A percentile compares a stretch with the other conserved stretches of the same genome.
These are phyloP conservation scores for Haematococcus sp. DNA, from an alignment of 139 green algal species.

Conservation along the genomic window DNA sequence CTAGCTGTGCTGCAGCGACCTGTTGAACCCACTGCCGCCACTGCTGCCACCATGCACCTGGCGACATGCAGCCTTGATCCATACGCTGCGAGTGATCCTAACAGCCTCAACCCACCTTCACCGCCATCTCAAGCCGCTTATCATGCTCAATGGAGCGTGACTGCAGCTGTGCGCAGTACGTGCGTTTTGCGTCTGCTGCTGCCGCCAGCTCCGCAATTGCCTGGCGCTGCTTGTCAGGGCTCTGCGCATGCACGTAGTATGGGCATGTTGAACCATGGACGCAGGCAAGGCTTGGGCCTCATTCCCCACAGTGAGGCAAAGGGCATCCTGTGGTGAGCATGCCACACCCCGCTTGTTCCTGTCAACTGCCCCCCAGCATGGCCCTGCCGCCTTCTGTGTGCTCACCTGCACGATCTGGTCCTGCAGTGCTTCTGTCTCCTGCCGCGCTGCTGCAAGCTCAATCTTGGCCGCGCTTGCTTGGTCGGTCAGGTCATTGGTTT, in stretches of 20 bases:
- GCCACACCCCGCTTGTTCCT: too few species aligned
- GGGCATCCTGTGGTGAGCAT: too few species aligned
- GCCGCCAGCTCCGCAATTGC: slow-evolving; percentile 32
- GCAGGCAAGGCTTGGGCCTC: too few species aligned
- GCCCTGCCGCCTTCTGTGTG: too few species aligned
- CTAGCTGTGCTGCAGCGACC: too few species aligned
- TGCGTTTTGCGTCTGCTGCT: slow-evolving; percentile 19
- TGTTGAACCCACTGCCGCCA: too few species aligned
- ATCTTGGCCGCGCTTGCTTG: slow-evolving; percentile 58
- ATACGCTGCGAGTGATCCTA: too few species aligned
- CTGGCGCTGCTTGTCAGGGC: slow-evolving; percentile 39
- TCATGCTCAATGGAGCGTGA: slow-evolving; percentile 44
- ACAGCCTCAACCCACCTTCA: slow-evolving; percentile 42
- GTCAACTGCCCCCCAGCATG: neutral
- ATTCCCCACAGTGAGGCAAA: too few species aligned
- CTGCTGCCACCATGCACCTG: too few species aligned
- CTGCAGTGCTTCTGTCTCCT: slow-evolving; percentile 61
- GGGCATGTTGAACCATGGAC: too few species aligned
- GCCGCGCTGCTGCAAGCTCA: slow-evolving; percentile 47
- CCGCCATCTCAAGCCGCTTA: slow-evolving; percentile 27
- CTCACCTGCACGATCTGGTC: slow-evolving; percentile 77
- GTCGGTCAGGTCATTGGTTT: slow-evolving; percentile 54
- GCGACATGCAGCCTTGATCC: too few species aligned
- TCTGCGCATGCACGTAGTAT: too few species aligned
- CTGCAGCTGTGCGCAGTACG: slow-evolving; percentile 35